Evolutionary conservation across 1,139 yeast species (phyloP).

Genomic region (Taphrina wiesneri): DNA sequence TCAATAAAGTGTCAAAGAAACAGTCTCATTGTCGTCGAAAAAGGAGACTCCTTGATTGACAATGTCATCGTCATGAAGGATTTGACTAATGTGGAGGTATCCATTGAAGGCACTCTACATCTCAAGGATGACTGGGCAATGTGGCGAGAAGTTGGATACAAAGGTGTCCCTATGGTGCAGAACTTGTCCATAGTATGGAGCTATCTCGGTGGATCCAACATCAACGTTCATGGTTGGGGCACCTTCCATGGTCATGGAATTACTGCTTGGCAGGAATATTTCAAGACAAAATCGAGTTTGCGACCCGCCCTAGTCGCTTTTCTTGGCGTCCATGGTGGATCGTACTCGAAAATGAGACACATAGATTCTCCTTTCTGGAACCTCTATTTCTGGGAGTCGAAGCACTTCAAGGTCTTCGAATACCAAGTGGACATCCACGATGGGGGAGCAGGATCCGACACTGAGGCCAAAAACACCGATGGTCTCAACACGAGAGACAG

Average conservation of each 20-base stretch:
- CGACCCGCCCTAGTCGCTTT: conserved; percentile 7
- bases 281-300: background rate
- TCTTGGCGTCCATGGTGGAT: background rate
- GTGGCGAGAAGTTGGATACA: conserved; percentile 4
- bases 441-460: background rate
- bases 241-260: conserved; percentile 7
- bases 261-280: background rate
- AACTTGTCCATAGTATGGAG: background rate
- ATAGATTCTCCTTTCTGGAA: conserved; percentile 1
- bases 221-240: background rate
- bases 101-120: conserved; percentile 9
- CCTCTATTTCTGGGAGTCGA: background rate
- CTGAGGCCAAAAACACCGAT: conserved; percentile 1
- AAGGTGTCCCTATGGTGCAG: background rate
- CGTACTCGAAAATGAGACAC: conserved; percentile 1
- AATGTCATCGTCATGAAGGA: conserved; percentile 5
- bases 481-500: conserved; percentile 9
- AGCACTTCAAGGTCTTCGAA: background rate
- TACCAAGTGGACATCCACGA: conserved; percentile 11
- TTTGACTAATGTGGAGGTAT: conserved; percentile 9
- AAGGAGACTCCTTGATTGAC: conserved; percentile 17
- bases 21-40: background rate
- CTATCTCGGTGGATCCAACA: background rate
- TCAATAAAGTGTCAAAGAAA: background rate
- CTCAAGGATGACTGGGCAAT: conserved; percentile 7